phyloP scores from a whole-genome alignment of 345 rosid genomes.

The Populus alba region DNA sequence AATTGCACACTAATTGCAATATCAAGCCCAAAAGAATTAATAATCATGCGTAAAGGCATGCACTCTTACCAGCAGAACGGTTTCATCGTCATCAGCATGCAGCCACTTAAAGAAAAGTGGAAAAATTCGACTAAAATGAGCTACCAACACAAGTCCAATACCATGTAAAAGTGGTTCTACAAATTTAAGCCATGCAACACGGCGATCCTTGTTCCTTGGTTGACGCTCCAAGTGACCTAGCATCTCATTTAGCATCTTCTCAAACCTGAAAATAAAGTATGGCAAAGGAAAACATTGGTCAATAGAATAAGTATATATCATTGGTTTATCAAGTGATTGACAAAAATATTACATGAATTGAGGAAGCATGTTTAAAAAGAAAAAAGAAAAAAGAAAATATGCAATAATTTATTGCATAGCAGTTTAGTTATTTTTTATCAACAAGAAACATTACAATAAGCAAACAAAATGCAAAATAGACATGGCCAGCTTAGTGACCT shows the following conservation, averaged over 20 bases:
- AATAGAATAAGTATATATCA: not conserved
- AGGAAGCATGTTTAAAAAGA: not conserved
- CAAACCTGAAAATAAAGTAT: constrained; percentile 44
- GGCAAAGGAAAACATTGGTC: not conserved
- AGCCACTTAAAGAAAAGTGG: constrained; percentile 84
- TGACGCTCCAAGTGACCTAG: constrained; percentile 84
- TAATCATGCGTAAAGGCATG: not conserved
- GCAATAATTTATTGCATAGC: not conserved
- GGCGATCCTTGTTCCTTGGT: constrained; percentile 64
- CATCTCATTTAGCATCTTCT: constrained; percentile 75
- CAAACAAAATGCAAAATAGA: not conserved
- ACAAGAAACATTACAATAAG: not conserved
- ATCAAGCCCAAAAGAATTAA: not conserved
- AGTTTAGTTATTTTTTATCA: not conserved
- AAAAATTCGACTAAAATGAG: constrained; percentile 72
- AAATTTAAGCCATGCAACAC: constrained; percentile 63
- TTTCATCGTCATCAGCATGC: constrained; percentile 81
- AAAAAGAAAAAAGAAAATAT: not conserved
- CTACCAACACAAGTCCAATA: constrained; percentile 64
- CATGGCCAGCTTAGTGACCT: not conserved
- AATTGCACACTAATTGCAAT: not conserved
- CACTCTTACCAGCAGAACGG: constrained; percentile 61
- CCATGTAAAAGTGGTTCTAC: constrained; percentile 62
- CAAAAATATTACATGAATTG: not conserved
- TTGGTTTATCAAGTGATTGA: not conserved